Base-by-base conservation (phyloP, 2,329 filamentous ascomycete genomes). In the Berkeleyomyces basicola region DNA sequence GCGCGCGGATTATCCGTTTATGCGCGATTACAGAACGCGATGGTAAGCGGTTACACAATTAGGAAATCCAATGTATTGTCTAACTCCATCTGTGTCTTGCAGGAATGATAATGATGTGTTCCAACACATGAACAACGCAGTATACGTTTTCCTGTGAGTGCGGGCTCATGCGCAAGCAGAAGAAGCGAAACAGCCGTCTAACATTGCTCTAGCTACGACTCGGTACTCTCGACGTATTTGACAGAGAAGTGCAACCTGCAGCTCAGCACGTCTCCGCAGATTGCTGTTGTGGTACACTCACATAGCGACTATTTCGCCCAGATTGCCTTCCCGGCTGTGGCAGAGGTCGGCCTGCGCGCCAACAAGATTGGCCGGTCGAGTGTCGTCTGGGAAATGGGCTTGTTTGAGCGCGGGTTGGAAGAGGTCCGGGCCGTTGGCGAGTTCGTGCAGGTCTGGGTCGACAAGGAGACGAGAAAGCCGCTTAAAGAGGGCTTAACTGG, bases 51-150 rank as follows among this genome's bases (percentile, higher is more conserved):
- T 23, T 23, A 23, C 23, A 23, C 23, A 23, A 2, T 23, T 23
- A 23, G 23, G 23, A 23, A 23, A 7, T 14, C 14, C 16, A 39
- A 46, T 10, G 23, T 39, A 49, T 37, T 11, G 46, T 11, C 47
- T 62, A 59, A 44, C 14, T 23, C 9, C 53, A 40, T 57, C n/a
- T 16, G 39, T 10, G 4, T 9, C 68, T 37, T 62, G 31, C 63
- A 91, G 89, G 89, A 85, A 83, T 72, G 90, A 96, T 74, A 95
- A 95, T 71, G 90, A 96, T 75, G 93, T 95, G 88, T 96, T 93
- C 73, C 81, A 88, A 65, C 92, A 97, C 71, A 83, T 95, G 78
- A 96, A 96, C 75, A 96, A 95, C 71, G 87, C 85, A 47, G 80
- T 93, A 61, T 96, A 96, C 74, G 88, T 88, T 69, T 86, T 87